Conservation (phyloP, 352 stramenopile species). For the Phytophthora crassamura region DNA sequence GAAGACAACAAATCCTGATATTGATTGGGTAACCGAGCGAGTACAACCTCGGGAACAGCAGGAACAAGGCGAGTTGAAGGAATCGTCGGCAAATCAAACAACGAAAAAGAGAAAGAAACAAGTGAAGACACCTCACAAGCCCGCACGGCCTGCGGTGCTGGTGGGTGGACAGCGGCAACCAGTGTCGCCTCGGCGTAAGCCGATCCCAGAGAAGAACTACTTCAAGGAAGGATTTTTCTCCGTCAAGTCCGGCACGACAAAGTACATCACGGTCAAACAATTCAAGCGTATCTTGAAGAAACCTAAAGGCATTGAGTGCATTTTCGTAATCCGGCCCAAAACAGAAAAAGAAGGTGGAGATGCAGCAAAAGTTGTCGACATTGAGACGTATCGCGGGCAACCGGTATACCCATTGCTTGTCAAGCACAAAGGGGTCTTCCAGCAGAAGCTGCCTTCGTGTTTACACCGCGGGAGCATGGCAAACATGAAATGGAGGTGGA, state of each 20-base stretch:
- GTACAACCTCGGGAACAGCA: neutral
- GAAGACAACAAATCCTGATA: constrained; percentile 9
- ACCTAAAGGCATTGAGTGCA: constrained; percentile 1
- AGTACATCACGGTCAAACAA: constrained; percentile 16
- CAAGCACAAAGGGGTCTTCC: no score
- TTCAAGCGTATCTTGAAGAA: constrained; percentile 14
- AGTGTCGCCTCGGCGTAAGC: neutral
- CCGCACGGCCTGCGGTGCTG: neutral
- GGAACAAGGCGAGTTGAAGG: no score
- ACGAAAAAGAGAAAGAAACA: neutral
- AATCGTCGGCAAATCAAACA: neutral
- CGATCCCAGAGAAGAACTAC: no score
- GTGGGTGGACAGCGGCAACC: neutral
- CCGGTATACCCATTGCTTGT: no score
- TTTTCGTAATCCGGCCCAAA: constrained; percentile 15
- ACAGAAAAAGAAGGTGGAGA: constrained; percentile 2
- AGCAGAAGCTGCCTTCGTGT: no score
- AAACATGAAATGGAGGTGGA: constrained; percentile 11
- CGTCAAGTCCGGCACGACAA: neutral
- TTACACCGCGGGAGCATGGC: no score
- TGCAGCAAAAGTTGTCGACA: no score
- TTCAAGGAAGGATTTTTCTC: no score
- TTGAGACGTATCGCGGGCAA: no score
- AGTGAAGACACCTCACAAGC: neutral
- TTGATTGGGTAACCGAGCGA: constrained; percentile 18